Conservation (phyloP, 441 rosid genomes). For the Populus tomentosa region DNA sequence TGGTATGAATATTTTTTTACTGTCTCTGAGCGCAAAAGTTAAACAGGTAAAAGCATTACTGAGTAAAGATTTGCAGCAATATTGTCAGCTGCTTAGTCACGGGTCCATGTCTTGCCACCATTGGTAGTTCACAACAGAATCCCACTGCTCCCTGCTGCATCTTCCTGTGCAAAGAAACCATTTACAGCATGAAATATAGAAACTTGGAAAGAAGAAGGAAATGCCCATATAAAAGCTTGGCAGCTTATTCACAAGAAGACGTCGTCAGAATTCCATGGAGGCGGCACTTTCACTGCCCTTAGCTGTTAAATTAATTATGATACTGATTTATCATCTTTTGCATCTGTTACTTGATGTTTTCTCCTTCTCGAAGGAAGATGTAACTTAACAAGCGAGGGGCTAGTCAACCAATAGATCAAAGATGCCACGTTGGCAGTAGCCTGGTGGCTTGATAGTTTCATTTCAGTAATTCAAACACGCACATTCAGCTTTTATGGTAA, state of each 20-base stretch:
- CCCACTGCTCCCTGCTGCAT: slow-evolving; percentile 98
- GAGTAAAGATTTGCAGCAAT: slow-evolving; percentile 93
- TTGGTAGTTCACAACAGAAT: slow-evolving; percentile 77
- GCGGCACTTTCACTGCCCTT: no score
- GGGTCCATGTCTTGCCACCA: slow-evolving; percentile 88
- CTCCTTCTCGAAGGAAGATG: no score
- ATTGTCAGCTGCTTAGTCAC: slow-evolving; percentile 92
- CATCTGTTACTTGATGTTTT: no score
- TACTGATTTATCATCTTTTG: no score
- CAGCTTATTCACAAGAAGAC: not conserved
- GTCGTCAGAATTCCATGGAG: not conserved
- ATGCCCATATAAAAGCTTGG: not conserved
- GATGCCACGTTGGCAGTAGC: not conserved
- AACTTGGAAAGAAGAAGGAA: not conserved
- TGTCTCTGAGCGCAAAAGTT: not conserved
- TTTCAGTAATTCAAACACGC: not conserved
- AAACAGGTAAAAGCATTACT: slow-evolving; percentile 19
- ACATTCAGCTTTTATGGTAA: not conserved
- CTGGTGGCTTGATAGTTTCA: not conserved
- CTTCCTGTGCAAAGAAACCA: slow-evolving; percentile 48
- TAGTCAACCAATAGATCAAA: not conserved
- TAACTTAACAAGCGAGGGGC: not conserved
- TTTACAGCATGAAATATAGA: not conserved
- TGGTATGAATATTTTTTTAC: not conserved
- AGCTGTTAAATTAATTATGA: no score